These are phyloP conservation scores for Quillaja saponaria DNA, from an alignment of 306 rosid species.

Conservation along the genomic window DNA sequence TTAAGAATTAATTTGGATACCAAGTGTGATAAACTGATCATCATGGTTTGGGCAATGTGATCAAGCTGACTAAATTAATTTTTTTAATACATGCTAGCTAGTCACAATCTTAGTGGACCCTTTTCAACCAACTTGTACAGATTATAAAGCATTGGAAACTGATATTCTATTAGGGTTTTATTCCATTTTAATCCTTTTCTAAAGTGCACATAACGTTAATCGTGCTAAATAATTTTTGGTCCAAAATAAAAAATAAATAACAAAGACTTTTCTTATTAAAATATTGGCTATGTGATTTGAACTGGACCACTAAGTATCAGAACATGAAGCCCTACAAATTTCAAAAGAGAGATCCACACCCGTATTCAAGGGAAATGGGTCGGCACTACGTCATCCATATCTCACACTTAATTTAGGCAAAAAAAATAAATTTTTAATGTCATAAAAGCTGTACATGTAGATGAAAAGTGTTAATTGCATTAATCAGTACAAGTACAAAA, in stretches of 20 bases:
- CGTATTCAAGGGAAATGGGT: slow-evolving; percentile 59
- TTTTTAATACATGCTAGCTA: slow-evolving; percentile 32
- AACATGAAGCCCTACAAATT: slow-evolving; percentile 64
- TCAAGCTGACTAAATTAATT: slow-evolving; percentile 27
- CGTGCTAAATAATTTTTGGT: slow-evolving; percentile 25
- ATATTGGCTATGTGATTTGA: slow-evolving; percentile 53
- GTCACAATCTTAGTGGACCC: slow-evolving; percentile 64
- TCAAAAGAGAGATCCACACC: slow-evolving; percentile 44
- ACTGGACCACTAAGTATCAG: slow-evolving; percentile 60
- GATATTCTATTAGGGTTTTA: slow-evolving; percentile 16
- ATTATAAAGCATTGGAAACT: slow-evolving; percentile 30
- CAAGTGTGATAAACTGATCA: too few species aligned
- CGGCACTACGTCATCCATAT: slow-evolving; percentile 57
- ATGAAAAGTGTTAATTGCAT: slow-evolving; percentile 22
- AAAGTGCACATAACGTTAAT: slow-evolving; percentile 41
- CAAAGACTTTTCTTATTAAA: slow-evolving; percentile 42
- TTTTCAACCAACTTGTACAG: slow-evolving; percentile 45
- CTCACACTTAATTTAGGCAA: slow-evolving; percentile 34
- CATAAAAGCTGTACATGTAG: not conserved
- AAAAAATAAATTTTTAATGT: not conserved
- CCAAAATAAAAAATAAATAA: slow-evolving; percentile 34
- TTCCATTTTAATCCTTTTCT: slow-evolving; percentile 39
- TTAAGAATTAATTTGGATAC: too few species aligned
- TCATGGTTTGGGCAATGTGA: slow-evolving; percentile 25
- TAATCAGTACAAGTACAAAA: slow-evolving; percentile 38